Evolutionary conservation across 148 eudicot genomes (phyloP).

Genomic region (Vaccinium corymbosum): DNA sequence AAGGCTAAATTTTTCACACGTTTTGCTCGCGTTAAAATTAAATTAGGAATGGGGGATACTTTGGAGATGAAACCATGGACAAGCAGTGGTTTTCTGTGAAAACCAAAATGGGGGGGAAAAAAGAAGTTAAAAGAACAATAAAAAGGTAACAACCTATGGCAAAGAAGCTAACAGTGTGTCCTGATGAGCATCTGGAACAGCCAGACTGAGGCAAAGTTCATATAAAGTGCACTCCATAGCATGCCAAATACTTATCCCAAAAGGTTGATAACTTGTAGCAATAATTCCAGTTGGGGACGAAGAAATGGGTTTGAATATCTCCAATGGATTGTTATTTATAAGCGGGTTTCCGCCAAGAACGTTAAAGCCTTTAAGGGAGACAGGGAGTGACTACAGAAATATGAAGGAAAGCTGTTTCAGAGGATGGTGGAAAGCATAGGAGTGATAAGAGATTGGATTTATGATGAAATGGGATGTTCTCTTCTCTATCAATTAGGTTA

Average conservation of each 20-base stretch:
- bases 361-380: not conserved
- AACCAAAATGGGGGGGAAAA: not conserved
- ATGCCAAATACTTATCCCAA: not conserved
- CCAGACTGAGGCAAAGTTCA: not conserved
- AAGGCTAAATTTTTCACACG: not conserved
- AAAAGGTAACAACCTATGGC: not conserved
- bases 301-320: not conserved
- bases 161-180: not conserved
- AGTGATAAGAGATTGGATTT: conserved; percentile 1
- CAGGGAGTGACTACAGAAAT: not conserved
- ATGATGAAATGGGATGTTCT: not conserved
- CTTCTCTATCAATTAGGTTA: not conserved
- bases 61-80: not conserved
- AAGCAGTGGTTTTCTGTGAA: not conserved
- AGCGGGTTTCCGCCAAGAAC: not conserved
- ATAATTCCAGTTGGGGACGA: not conserved
- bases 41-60: not conserved
- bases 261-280: not conserved
- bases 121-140: not conserved
- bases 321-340: not conserved
- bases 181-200: not conserved
- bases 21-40: not conserved
- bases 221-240: not conserved
- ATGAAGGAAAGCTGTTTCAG: not conserved
- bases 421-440: not conserved